Conservation (phyloP, 495 filamentous ascomycete genomes). For the Penicillium paxilli region DNA sequence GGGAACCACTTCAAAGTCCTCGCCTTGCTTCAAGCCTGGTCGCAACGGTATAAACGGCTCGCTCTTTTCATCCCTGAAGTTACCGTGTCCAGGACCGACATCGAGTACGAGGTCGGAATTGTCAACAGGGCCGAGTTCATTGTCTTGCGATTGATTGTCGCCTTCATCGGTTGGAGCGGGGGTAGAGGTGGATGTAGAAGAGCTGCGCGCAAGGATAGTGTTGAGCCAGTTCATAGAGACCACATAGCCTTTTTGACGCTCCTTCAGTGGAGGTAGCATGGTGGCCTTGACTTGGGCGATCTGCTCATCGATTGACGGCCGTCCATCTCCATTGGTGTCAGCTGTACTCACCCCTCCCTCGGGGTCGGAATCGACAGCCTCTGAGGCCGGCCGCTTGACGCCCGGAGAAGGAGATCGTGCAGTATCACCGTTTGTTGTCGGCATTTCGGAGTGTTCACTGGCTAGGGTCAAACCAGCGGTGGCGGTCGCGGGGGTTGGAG, state of each 20-base stretch:
- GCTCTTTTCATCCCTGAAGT: slow-evolving; percentile 53
- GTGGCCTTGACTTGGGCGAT: slow-evolving; percentile 65
- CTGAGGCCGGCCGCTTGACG: slow-evolving; percentile 52
- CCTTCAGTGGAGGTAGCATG: slow-evolving; percentile 51
- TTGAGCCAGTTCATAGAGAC: slow-evolving; percentile 79
- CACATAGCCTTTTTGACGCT: slow-evolving; percentile 74
- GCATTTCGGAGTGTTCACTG: slow-evolving; percentile 58
- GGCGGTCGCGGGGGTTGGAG: slow-evolving; percentile 58
- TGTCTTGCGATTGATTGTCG: slow-evolving; percentile 61
- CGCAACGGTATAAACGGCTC: slow-evolving; percentile 74
- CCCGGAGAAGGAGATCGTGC: slow-evolving; percentile 51
- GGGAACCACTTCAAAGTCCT: slow-evolving; percentile 78
- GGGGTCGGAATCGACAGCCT: slow-evolving; percentile 41
- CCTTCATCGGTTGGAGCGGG: slow-evolving; percentile 49
- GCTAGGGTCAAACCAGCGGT: slow-evolving; percentile 72
- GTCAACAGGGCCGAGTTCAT: slow-evolving; percentile 78
- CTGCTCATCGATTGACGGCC: slow-evolving; percentile 74
- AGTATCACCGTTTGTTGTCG: slow-evolving; percentile 24
- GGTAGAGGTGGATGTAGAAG: too few relatives aligned
- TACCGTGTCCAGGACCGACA: slow-evolving; percentile 34
- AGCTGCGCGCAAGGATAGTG: slow-evolving; percentile 67
- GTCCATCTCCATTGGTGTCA: slow-evolving; percentile 7
- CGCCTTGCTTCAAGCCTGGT: slow-evolving; percentile 60
- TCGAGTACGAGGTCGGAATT: slow-evolving; percentile 67
- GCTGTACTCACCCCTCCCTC: slow-evolving; percentile 26